Base-by-base conservation (phyloP, 2,329 filamentous ascomycete species). In the Orbilia javanica region DNA sequence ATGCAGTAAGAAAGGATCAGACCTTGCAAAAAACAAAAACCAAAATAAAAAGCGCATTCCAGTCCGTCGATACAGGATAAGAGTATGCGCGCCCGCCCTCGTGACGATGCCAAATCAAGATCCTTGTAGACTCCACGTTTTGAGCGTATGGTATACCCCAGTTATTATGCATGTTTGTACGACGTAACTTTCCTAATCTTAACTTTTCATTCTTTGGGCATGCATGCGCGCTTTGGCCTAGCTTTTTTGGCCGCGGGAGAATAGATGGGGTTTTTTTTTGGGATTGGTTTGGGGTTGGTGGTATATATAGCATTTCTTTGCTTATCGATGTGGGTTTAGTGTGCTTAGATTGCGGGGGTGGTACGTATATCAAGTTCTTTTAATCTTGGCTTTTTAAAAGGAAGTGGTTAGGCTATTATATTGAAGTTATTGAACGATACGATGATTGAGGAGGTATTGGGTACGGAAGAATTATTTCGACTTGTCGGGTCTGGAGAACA, bases 401-500 rank as follows among this genome's bases (percentile, higher is more conserved):
- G 22, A 25, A n/a, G n/a, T n/a, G n/a, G n/a, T n/a, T n/a, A n/a
- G n/a, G n/a, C n/a, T n/a, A n/a, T n/a, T n/a, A n/a, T n/a, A n/a
- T n/a, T n/a, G n/a, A n/a, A n/a, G n/a, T n/a, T n/a, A n/a, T n/a
- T n/a, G n/a, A n/a, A n/a, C n/a, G n/a, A n/a, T n/a, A n/a, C n/a
- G n/a, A n/a, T n/a, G n/a, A n/a, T n/a, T 25, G 7, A 48, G 2
- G n/a, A 1, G 18, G 11, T 48, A 20, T 25, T 11, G 44, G 29
- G 29, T 8, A n/a, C n/a, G n/a, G n/a, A n/a, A n/a, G n/a, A n/a
- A n/a, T n/a, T n/a, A n/a, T 62, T 62, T 11, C 44, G 18, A 2
- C 15, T 63, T 7, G 36, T 11, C 8, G 36, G 15, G 11, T 7
- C 57, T 15, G 57, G 36, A 1, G 39, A 53, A 1, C 88, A 89